Percentiles rank a stretch among this genome's conserved stretches.
Conservation (phyloP, 2,329 filamentous ascomycete genomes). For the Fusarium napiforme region DNA sequence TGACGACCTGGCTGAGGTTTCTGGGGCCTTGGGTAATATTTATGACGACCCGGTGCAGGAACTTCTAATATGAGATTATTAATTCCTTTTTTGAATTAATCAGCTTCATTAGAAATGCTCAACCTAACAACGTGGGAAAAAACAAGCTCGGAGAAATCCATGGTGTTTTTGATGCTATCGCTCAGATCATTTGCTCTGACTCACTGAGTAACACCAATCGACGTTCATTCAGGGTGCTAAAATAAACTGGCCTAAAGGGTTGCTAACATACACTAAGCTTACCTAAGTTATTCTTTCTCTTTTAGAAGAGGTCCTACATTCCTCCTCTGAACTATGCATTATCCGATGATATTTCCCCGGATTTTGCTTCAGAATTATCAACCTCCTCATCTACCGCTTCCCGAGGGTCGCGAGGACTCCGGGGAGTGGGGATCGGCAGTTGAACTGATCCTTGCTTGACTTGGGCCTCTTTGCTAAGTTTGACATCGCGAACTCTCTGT, state of each 20-base stretch:
- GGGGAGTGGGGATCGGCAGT: neutral
- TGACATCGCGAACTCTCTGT: neutral
- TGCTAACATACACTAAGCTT: too few species aligned
- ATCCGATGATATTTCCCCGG: neutral
- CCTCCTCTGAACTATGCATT: neutral
- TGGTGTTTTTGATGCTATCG: neutral
- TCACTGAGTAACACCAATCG: neutral
- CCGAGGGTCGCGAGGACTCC: neutral
- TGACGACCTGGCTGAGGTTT: slow-evolving; percentile 17
- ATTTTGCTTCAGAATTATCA: neutral
- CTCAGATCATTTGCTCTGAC: neutral
- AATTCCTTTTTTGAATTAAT: slow-evolving; percentile 1
- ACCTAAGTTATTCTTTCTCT: too few species aligned
- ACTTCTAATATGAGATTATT: neutral
- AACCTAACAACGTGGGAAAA: neutral
- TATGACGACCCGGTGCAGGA: slow-evolving; percentile 11
- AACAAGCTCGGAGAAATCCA: neutral
- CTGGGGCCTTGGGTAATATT: neutral
- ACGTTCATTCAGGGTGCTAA: neutral
- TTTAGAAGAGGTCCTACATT: neutral
- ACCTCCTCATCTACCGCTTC: neutral
- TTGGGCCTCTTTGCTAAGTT: neutral
- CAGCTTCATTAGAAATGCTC: neutral
- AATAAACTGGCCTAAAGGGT: neutral
- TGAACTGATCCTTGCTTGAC: neutral